A percentile compares a stretch with the other conserved stretches of the same genome.
Conservation (phyloP, 345 rosid genomes). For the Salix brachista region DNA sequence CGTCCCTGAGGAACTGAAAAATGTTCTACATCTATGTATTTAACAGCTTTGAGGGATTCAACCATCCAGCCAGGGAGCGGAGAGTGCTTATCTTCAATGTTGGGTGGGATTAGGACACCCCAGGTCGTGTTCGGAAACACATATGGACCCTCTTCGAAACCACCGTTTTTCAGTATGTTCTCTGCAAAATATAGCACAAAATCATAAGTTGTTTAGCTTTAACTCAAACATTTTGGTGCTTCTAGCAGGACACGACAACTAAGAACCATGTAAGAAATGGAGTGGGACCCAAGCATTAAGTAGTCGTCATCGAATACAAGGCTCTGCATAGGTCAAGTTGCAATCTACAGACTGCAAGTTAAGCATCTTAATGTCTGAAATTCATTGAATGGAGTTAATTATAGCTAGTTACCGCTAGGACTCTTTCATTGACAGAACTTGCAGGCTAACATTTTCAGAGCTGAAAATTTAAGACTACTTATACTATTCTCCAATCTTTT, state of each 20-base stretch:
- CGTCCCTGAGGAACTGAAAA: conserved; percentile 28
- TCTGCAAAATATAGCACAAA: conserved; percentile 10
- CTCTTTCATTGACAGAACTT: neutral
- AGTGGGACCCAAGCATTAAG: neutral
- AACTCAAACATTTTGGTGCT: neutral
- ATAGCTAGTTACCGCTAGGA: neutral
- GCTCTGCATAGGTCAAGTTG: neutral
- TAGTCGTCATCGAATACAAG: neutral
- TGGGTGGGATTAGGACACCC: conserved; percentile 52
- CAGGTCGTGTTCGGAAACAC: conserved; percentile 43
- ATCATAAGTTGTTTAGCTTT: too few relatives aligned
- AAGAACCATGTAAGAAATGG: neutral
- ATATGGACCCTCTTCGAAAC: conserved; percentile 52
- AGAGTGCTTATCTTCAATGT: conserved; percentile 49
- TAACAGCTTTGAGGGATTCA: conserved; percentile 56
- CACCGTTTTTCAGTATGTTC: conserved; percentile 44
- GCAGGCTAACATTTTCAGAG: neutral
- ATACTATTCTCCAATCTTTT: neutral
- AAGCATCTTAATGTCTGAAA: neutral
- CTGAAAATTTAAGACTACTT: neutral
- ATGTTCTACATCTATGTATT: conserved; percentile 34
- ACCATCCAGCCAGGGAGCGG: conserved; percentile 53
- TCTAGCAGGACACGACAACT: neutral
- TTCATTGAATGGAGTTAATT: neutral
- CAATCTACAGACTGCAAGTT: neutral